Conservation (phyloP, 139 green algal genomes). For the Chlorella sp. region DNA sequence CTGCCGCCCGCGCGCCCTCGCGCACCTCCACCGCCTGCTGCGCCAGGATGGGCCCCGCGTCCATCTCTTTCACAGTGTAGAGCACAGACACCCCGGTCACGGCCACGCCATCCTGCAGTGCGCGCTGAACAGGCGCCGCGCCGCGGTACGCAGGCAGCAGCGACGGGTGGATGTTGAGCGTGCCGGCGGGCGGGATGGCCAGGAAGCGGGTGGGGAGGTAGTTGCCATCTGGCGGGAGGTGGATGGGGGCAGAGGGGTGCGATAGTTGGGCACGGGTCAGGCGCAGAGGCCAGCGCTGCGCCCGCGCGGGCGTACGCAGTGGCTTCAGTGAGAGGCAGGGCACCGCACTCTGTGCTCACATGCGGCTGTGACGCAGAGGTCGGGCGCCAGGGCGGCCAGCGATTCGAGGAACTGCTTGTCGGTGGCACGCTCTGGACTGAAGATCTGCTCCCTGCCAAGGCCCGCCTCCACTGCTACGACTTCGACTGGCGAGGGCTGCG, state of each 20-base stretch:
- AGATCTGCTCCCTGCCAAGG: slow-evolving; percentile 44
- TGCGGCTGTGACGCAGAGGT: slow-evolving; percentile 95
- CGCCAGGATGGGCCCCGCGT: slow-evolving; percentile 91
- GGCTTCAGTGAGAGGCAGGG: too few species aligned
- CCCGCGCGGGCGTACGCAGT: too few species aligned
- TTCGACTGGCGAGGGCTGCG: slow-evolving; percentile 68
- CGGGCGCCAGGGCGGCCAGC: slow-evolving; percentile 69
- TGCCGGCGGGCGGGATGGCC: slow-evolving; percentile 82
- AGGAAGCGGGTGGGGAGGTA: slow-evolving; percentile 92
- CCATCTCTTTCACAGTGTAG: slow-evolving; percentile 94
- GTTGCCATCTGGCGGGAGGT: too few species aligned
- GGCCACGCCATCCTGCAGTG: slow-evolving; percentile 50
- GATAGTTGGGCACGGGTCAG: too few species aligned
- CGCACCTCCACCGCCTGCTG: slow-evolving; percentile 47
- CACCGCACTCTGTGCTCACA: too few species aligned
- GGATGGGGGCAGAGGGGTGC: too few species aligned
- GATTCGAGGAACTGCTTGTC: slow-evolving; percentile 73
- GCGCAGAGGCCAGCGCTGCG: too few species aligned
- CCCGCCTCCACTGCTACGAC: slow-evolving; percentile 45
- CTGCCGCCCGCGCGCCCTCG: too few species aligned
- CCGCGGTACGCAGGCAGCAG: slow-evolving; percentile 93
- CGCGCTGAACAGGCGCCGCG: slow-evolving; percentile 93
- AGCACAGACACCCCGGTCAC: slow-evolving; percentile 87
- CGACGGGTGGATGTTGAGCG: slow-evolving; percentile 97
- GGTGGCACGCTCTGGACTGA: slow-evolving; percentile 49